phyloP scores from a whole-genome alignment of 1,139 yeast genomes.

The Hansenula sp. region DNA sequence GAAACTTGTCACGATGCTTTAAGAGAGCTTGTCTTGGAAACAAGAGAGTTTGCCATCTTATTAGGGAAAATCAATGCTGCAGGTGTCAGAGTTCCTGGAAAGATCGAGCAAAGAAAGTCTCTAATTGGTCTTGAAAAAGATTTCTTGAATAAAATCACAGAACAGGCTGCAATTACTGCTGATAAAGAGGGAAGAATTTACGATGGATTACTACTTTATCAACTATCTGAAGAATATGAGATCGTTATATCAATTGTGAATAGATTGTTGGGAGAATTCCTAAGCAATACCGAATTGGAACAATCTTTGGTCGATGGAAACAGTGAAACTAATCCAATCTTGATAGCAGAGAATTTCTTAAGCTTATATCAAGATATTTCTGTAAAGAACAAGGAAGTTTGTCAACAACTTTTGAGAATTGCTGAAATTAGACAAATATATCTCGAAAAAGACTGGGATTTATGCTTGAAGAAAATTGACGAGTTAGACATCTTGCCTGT shows the following conservation, averaged over 20 bases:
- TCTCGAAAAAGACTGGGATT: conserved; percentile 55
- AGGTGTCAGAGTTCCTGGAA: conserved; percentile 80
- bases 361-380: conserved; percentile 45
- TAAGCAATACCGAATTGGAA: conserved; percentile 70
- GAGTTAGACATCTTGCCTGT: conserved; percentile 66
- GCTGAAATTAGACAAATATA: conserved; percentile 64
- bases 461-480: conserved; percentile 52
- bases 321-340: conserved; percentile 37
- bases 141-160: conserved; percentile 66
- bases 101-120: conserved; percentile 74
- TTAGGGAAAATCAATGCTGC: conserved; percentile 74
- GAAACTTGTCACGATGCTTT: conserved; percentile 73
- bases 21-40: conserved; percentile 78
- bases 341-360: conserved; percentile 55
- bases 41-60: conserved; percentile 77
- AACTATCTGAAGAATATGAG: conserved; percentile 83
- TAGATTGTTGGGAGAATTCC: conserved; percentile 72
- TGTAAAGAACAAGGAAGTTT: conserved; percentile 52
- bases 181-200: conserved; percentile 88
- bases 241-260: conserved; percentile 78
- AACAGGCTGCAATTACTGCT: conserved; percentile 80
- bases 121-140: conserved; percentile 55
- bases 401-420: conserved; percentile 59
- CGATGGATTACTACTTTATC: conserved; percentile 83
- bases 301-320: conserved; percentile 45